phyloP scores from a whole-genome alignment of 345 rosid species.

The Salix exigua region DNA sequence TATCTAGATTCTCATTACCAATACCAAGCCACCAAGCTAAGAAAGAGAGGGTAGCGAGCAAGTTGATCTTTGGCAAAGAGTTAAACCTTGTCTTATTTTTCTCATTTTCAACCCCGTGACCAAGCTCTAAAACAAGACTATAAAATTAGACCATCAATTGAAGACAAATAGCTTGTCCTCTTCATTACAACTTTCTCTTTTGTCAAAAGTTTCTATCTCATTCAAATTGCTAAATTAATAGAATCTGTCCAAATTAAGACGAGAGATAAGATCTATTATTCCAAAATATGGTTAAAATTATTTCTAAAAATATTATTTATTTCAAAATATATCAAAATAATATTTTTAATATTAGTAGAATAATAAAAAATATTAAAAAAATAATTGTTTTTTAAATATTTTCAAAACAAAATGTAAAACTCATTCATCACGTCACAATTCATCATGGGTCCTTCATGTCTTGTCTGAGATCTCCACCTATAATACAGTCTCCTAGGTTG shows the following conservation, averaged over 20 bases:
- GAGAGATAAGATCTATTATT: not conserved
- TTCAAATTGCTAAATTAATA: not conserved
- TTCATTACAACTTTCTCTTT: not conserved
- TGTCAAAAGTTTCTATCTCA: not conserved
- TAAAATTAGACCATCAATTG: not conserved
- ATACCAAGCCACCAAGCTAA: not conserved
- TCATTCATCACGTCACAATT: not conserved
- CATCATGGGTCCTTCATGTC: not conserved
- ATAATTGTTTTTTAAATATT: too few species aligned
- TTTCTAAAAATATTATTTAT: too few species aligned
- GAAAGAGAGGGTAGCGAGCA: not conserved
- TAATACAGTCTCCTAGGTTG: slow-evolving; percentile 6
- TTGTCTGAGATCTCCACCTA: not conserved
- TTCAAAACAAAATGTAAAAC: not conserved
- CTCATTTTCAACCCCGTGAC: not conserved
- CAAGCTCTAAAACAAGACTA: not conserved
- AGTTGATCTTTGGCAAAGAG: not conserved
- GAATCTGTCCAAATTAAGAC: not conserved
- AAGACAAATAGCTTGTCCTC: not conserved
- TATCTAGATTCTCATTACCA: not conserved
- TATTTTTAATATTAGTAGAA: too few species aligned
- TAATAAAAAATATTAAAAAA: too few species aligned
- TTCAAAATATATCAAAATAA: too few species aligned
- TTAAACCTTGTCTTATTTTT: not conserved
- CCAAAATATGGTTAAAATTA: accelerated